Evolutionary conservation across 2,329 filamentous ascomycete genomes (phyloP), one percentile per base, ranked within the genome.

Genomic region (Aureobasidium sp.): DNA sequence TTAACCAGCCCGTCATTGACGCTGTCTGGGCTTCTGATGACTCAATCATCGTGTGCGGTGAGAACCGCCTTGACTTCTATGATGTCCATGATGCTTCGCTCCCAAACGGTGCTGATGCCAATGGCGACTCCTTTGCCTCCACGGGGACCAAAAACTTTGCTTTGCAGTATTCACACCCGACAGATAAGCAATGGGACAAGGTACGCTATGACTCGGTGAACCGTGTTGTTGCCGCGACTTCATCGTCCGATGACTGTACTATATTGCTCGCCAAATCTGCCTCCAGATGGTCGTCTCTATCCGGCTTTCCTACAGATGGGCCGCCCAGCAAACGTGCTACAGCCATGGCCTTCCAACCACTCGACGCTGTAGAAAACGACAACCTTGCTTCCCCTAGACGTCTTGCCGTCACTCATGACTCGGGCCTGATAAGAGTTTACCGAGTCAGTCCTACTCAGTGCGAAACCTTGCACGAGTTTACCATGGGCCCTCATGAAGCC

Each of bases 21-120:
- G 72, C 70, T 1, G 65, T 67, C 11, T 75, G 73, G 72, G 69
- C 69, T 35, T 68, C 62, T 39, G 67, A 72, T 12, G 65, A 68
- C 3, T 63, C 64, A 2, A 74, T 76, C 56, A 64, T 72, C 8
- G 70, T 74, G 10, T 73, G 70, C 50, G 72, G 73, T 10, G 67
- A 68, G 7, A 61, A 67, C 19, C 60, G 69, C 3, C 64, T 71
- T 49, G 66, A 68, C 22, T 62, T 68, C 3, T 71, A 70, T 59
- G 62, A 69, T 16, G 62, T 71, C 19, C 59, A 57, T 24, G 25
- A 56, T 17, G 37, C 56, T 27, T 32, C 32, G 6, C 39, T 30
- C 4, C 17, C 42, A 16, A 61, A 67, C 0, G 49, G 42, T 40
- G 45, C 53, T 29, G 47, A 37, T 39, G 39, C 25, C 21, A 55